phyloP scores from a whole-genome alignment of 2,329 filamentous ascomycete genomes.

The Colletotrichum trifolii region DNA sequence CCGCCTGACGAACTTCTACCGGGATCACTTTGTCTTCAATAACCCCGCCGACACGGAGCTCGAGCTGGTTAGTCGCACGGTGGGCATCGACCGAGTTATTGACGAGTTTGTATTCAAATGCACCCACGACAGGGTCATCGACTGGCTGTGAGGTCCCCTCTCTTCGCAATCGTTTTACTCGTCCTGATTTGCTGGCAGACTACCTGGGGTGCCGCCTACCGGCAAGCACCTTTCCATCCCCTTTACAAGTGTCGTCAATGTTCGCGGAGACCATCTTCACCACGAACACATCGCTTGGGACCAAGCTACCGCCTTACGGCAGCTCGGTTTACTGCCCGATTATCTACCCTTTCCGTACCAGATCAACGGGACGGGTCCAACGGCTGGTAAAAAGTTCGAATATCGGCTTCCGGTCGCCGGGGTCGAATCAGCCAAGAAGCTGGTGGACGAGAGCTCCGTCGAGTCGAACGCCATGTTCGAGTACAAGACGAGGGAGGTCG shows the following conservation, averaged over 20 bases:
- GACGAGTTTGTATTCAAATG: conserved; percentile 77
- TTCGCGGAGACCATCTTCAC: conserved; percentile 71
- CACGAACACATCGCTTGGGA: conserved; percentile 78
- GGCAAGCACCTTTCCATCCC: conserved; percentile 65
- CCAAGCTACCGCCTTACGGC: conserved; percentile 71
- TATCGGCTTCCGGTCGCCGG: conserved; percentile 48
- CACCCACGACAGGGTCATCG: conserved; percentile 71
- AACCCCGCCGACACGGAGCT: conserved; percentile 76
- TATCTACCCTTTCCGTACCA: conserved; percentile 68
- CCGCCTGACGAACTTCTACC: conserved; percentile 74
- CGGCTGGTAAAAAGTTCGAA: conserved; percentile 39
- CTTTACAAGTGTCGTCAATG: conserved; percentile 71
- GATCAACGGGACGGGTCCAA: conserved; percentile 26
- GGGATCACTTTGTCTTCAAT: conserved; percentile 78
- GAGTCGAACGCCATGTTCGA: conserved; percentile 47
- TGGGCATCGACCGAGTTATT: conserved; percentile 77
- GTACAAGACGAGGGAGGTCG: conserved; percentile 28
- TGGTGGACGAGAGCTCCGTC: conserved; percentile 45
- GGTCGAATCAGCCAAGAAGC: conserved; percentile 45
- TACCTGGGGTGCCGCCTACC: conserved; percentile 68
- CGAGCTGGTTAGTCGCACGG: conserved; percentile 76
- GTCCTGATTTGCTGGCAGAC: conserved; percentile 38
- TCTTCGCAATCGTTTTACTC: background rate
- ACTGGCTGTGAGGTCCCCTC: conserved; percentile 71
- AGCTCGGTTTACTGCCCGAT: conserved; percentile 66